These are phyloP conservation scores for Ormosia emarginata DNA, from an alignment of 306 rosid species.

Conservation along the genomic window DNA sequence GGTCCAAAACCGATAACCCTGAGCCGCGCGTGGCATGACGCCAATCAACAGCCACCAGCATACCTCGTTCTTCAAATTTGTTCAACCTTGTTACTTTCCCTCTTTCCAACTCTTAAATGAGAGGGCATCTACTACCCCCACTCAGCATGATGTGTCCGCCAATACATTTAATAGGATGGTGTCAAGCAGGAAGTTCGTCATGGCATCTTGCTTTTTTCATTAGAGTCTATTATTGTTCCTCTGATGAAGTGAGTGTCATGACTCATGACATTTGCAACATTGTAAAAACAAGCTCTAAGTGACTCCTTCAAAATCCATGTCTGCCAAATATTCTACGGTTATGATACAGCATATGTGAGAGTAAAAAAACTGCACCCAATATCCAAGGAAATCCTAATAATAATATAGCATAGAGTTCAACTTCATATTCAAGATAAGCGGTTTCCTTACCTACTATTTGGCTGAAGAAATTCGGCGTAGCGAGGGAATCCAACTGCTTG, in stretches of 20 bases:
- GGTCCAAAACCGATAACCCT: background rate
- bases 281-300: background rate
- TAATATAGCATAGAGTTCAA: background rate
- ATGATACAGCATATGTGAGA: background rate
- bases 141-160: background rate
- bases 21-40: background rate
- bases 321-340: constrained; percentile 4
- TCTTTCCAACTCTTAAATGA: background rate
- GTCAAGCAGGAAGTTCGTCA: constrained; percentile 1
- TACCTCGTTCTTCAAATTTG: constrained; percentile 12
- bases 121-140: background rate
- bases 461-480: constrained; percentile 54
- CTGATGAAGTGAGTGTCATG: background rate
- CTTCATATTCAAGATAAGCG: background rate
- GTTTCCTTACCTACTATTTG: constrained; percentile 41
- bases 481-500: constrained; percentile 57
- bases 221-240: constrained; percentile 2
- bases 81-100: constrained; percentile 14
- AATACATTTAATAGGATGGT: constrained; percentile 3
- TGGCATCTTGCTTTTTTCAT: constrained; percentile 18
- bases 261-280: constrained; percentile 3
- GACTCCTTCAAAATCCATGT: constrained; percentile 25
- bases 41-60: constrained; percentile 1
- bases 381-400: background rate
- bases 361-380: background rate